Percentiles rank a stretch among this genome's conserved stretches.
Conservation (phyloP, 495 filamentous ascomycete genomes). For the Annulohypoxylon stygium region DNA sequence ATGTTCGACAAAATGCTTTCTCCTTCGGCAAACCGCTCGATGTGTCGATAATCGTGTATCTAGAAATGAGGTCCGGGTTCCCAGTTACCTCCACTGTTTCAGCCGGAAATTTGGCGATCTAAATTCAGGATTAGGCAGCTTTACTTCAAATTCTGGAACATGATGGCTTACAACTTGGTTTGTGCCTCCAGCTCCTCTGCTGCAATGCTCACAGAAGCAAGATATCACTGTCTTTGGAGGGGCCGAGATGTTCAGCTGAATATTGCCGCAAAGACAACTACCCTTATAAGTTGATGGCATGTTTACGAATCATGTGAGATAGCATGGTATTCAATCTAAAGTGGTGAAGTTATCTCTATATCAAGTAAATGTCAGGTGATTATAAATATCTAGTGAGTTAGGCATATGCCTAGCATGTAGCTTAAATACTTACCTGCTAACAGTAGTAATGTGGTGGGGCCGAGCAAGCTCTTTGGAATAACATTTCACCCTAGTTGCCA, state of each 20-base stretch:
- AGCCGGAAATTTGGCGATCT: conserved; percentile 4
- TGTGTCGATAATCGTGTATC: neutral
- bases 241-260: neutral
- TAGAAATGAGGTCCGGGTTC: neutral
- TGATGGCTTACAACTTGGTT: neutral
- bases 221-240: neutral
- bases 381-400: no score
- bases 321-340: no score
- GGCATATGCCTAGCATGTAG: no score
- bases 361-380: no score
- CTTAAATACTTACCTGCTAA: no score
- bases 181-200: neutral
- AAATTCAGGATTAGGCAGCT: neutral
- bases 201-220: conserved; percentile 7
- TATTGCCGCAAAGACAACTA: neutral
- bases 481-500: no score
- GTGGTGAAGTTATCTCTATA: no score
- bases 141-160: neutral
- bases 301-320: no score
- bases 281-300: conserved; percentile 3
- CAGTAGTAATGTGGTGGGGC: no score
- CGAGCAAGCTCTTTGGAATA: no score
- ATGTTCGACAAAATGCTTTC: neutral
- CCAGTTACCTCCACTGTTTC: neutral
- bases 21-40: neutral